phyloP scores from a whole-genome alignment of 768 basidiomycete species.

The Xanthoconium purpureum region DNA sequence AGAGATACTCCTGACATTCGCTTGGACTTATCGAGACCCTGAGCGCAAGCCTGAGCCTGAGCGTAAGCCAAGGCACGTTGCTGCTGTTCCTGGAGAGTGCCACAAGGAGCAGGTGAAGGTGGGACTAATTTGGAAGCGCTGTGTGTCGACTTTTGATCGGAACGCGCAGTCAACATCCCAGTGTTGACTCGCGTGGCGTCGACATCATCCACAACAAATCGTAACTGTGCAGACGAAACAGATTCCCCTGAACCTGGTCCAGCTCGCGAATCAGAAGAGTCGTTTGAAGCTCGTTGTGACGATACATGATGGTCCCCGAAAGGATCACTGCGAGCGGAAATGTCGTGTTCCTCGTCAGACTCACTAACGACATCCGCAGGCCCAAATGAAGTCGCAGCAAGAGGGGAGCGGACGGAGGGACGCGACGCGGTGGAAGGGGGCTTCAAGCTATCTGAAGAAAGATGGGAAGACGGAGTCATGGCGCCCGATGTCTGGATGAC shows the following conservation, averaged over 20 bases:
- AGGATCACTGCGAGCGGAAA: constrained; percentile 43
- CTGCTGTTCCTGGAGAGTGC: constrained; percentile 62
- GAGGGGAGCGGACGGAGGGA: constrained; percentile 57
- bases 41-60: constrained; percentile 57
- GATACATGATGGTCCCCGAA: constrained; percentile 57
- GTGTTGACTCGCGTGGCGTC: constrained; percentile 69
- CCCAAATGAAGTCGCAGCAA: constrained; percentile 69
- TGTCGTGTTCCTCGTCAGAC: constrained; percentile 32
- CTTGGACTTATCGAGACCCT: constrained; percentile 44
- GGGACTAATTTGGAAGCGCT: constrained; percentile 60
- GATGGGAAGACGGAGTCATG: constrained; percentile 27
- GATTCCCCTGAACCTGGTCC: constrained; percentile 40
- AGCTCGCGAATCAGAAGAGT: constrained; percentile 24
- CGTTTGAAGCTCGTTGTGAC: constrained; percentile 9
- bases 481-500: constrained; percentile 61
- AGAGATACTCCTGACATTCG: constrained; percentile 65
- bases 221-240: constrained; percentile 49
- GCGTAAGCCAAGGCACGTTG: constrained; percentile 58
- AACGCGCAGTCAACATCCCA: constrained; percentile 40
- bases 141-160: constrained; percentile 44
- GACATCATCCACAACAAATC: constrained; percentile 55
- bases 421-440: constrained; percentile 37
- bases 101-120: constrained; percentile 35
- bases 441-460: constrained; percentile 39
- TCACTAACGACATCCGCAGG: constrained; percentile 62